Conservation (phyloP, 129 eudicot species). For the Saussurea involucrata region DNA sequence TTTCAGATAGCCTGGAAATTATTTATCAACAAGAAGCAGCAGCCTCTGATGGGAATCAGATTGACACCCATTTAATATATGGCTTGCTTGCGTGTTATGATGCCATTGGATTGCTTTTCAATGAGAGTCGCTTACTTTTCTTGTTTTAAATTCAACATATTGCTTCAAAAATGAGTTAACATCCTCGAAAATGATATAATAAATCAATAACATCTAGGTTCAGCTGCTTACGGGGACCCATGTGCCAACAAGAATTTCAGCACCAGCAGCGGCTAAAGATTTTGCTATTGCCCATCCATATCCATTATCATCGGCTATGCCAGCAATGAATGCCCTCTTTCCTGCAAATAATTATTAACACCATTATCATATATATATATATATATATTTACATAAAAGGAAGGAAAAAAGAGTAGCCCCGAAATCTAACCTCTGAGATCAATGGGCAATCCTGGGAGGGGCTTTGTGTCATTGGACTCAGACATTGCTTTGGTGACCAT, state of each 20-base stretch:
- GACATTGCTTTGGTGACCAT: slow-evolving; percentile 64
- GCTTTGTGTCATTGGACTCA: slow-evolving; percentile 43
- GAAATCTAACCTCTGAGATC: slow-evolving; percentile 72
- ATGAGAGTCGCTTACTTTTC: too few relatives aligned
- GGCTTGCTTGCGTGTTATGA: too few relatives aligned
- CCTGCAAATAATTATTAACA: slow-evolving; percentile 39
- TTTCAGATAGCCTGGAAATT: background rate
- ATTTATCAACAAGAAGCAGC: background rate
- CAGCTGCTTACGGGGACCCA: slow-evolving; percentile 87
- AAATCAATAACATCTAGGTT: background rate
- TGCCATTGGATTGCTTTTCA: too few relatives aligned
- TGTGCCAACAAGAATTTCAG: slow-evolving; percentile 96
- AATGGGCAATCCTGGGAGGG: slow-evolving; percentile 75
- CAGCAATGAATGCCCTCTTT: slow-evolving; percentile 95
- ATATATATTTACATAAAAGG: too few relatives aligned
- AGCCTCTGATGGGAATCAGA: background rate
- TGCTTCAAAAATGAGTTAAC: background rate
- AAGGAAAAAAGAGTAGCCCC: background rate
- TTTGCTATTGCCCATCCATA: slow-evolving; percentile 99
- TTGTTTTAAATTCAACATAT: too few relatives aligned
- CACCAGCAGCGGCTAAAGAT: slow-evolving; percentile 98
- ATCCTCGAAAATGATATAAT: background rate
- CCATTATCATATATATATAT: background rate
- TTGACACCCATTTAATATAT: background rate
- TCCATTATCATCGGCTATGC: slow-evolving; percentile 95